Percentiles rank a stretch among this genome's conserved stretches.
These are phyloP conservation scores for Blakeslea trispora DNA, from an alignment of 371 early-diverging fungal species.

Conservation along the genomic window DNA sequence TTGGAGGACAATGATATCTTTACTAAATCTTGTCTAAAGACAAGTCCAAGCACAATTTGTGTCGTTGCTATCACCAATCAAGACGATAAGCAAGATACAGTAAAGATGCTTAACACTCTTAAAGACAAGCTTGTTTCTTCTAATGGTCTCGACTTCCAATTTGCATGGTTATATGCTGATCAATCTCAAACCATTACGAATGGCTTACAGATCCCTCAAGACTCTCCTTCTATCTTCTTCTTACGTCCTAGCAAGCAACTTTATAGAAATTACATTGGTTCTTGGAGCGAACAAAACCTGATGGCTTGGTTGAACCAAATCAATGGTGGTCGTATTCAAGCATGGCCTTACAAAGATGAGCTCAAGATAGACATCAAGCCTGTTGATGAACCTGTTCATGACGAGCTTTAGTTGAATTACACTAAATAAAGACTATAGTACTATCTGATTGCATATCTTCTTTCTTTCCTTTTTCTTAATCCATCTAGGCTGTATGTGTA, in stretches of 20 bases:
- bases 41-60: slow-evolving; percentile 37
- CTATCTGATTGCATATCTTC: too few relatives aligned
- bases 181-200: slow-evolving; percentile 54
- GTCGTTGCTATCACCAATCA: slow-evolving; percentile 63
- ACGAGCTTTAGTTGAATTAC: slow-evolving; percentile 31
- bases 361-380: slow-evolving; percentile 21
- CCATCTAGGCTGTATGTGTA: too few relatives aligned
- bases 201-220: slow-evolving; percentile 69
- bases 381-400: slow-evolving; percentile 18
- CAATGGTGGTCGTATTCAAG: slow-evolving; percentile 38
- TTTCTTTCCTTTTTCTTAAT: too few relatives aligned
- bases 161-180: slow-evolving; percentile 71
- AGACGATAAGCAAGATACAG: slow-evolving; percentile 60
- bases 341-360: slow-evolving; percentile 43
- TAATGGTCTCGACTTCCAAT: slow-evolving; percentile 37
- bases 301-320: slow-evolving; percentile 55
- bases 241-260: slow-evolving; percentile 66
- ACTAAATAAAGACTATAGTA: background rate
- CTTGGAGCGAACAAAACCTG: slow-evolving; percentile 66
- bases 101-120: slow-evolving; percentile 54
- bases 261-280: slow-evolving; percentile 70
- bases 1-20: slow-evolving; percentile 16
- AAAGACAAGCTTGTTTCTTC: slow-evolving; percentile 40
- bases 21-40: slow-evolving; percentile 14
- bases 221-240: slow-evolving; percentile 69